phyloP scores from a whole-genome alignment of 257 asterid genomes.

The Verbascum thapsus region DNA sequence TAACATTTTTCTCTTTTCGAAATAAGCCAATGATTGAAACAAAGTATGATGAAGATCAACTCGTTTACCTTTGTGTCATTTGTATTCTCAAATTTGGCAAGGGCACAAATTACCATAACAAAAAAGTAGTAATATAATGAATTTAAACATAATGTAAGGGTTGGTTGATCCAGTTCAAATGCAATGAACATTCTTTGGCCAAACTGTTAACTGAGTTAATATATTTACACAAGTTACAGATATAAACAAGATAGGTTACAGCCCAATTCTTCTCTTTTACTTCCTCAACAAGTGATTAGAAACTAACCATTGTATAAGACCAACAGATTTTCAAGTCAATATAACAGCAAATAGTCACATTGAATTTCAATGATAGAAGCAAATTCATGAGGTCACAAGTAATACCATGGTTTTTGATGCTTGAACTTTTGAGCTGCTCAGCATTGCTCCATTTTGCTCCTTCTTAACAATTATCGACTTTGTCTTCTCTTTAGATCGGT shows the following conservation, averaged over 20 bases:
- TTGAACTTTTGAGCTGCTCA: slow-evolving; percentile 43
- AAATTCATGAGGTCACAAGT: neutral
- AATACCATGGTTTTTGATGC: slow-evolving; percentile 50
- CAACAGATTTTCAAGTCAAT: neutral
- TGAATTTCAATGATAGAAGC: slow-evolving; percentile 2
- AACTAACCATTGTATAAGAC: neutral
- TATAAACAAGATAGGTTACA: no score
- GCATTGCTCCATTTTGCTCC: slow-evolving; percentile 44
- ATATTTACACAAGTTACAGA: no score
- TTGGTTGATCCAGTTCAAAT: no score
- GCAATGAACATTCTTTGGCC: no score
- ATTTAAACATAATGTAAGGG: no score
- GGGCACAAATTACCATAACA: neutral
- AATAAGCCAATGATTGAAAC: neutral
- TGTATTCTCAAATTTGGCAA: no score
- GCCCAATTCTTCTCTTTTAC: no score
- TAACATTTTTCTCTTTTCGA: neutral
- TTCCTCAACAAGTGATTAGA: no score
- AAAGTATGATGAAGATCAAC: slow-evolving; percentile 10
- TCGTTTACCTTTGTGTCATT: neutral
- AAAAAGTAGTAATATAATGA: neutral
- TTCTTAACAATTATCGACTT: slow-evolving; percentile 37
- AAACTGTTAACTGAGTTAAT: no score
- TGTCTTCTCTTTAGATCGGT: slow-evolving; percentile 37
- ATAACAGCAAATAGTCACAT: neutral